phyloP scores from a whole-genome alignment of 2,329 filamentous ascomycete genomes.

The Diplodia mutila region DNA sequence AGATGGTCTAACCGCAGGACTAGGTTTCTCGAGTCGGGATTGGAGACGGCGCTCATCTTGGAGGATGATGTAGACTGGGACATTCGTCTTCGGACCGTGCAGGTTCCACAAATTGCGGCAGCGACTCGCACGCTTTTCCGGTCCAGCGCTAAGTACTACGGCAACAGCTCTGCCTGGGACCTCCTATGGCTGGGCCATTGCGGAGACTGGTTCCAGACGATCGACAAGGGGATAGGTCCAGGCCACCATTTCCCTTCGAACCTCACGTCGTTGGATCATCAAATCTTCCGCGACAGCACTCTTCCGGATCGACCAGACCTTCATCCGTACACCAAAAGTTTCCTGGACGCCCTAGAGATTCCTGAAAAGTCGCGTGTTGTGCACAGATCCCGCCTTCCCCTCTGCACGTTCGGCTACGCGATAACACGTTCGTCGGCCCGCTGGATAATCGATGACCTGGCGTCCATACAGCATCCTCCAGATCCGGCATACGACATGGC shows the following conservation, averaged over 20 bases:
- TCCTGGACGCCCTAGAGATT: constrained; percentile 44
- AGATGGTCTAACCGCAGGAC: constrained; percentile 16
- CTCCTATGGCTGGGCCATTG: constrained; percentile 51
- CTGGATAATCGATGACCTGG: constrained; percentile 41
- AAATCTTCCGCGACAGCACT: constrained; percentile 43
- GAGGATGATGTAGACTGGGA: constrained; percentile 54
- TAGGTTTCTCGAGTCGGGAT: constrained; percentile 48
- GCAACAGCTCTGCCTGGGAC: constrained; percentile 45
- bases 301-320: constrained; percentile 42
- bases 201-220: constrained; percentile 46
- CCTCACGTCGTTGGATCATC: constrained; percentile 37
- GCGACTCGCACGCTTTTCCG: constrained; percentile 43
- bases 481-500: constrained; percentile 43
- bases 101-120: constrained; percentile 46
- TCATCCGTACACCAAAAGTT: constrained; percentile 45
- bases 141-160: constrained; percentile 43
- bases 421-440: constrained; percentile 39
- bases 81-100: constrained; percentile 48
- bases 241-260: constrained; percentile 33
- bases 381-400: constrained; percentile 47
- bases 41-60: constrained; percentile 48
- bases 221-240: constrained; percentile 29
- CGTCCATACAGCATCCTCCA: constrained; percentile 29
- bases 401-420: constrained; percentile 50
- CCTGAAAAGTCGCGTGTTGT: constrained; percentile 44